These are phyloP conservation scores for Tricholoma bakamatsutake DNA, from an alignment of 768 basidiomycete species.

Conservation along the genomic window DNA sequence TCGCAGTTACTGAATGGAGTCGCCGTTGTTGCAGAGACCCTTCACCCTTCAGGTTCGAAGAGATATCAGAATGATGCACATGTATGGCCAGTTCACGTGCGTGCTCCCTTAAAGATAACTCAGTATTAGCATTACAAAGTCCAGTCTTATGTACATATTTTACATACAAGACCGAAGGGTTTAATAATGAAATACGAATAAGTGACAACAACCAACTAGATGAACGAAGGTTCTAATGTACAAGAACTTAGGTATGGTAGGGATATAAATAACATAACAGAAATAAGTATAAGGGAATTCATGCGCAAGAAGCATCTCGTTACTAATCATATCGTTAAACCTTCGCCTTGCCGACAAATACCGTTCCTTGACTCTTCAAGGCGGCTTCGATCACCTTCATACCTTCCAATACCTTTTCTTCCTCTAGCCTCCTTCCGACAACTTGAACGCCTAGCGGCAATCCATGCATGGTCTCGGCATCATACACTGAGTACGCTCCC, in stretches of 20 bases:
- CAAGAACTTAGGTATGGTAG: neutral
- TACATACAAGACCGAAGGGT: too few relatives aligned
- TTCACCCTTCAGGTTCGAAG: too few relatives aligned
- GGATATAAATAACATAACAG: neutral
- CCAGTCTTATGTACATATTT: too few relatives aligned
- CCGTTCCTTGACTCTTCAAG: conserved; percentile 24
- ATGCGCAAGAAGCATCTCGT: neutral
- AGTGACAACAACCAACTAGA: neutral
- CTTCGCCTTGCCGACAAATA: conserved; percentile 12
- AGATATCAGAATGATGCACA: too few relatives aligned
- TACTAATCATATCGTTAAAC: neutral
- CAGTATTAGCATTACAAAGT: too few relatives aligned
- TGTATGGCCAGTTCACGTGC: too few relatives aligned
- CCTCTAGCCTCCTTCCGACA: conserved; percentile 55
- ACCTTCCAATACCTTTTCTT: conserved; percentile 67
- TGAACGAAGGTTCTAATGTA: neutral
- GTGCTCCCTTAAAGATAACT: too few relatives aligned
- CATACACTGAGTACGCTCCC: conserved; percentile 45
- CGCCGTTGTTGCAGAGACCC: too few relatives aligned
- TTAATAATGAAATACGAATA: neutral
- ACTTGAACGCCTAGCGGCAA: conserved; percentile 66
- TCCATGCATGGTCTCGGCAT: conserved; percentile 59
- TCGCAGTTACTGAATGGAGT: too few relatives aligned
- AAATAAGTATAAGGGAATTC: neutral
- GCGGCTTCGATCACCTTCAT: conserved; percentile 51